phyloP scores from a whole-genome alignment of 1,284 basidiomycete genomes.

The Boletus hoseneyae region DNA sequence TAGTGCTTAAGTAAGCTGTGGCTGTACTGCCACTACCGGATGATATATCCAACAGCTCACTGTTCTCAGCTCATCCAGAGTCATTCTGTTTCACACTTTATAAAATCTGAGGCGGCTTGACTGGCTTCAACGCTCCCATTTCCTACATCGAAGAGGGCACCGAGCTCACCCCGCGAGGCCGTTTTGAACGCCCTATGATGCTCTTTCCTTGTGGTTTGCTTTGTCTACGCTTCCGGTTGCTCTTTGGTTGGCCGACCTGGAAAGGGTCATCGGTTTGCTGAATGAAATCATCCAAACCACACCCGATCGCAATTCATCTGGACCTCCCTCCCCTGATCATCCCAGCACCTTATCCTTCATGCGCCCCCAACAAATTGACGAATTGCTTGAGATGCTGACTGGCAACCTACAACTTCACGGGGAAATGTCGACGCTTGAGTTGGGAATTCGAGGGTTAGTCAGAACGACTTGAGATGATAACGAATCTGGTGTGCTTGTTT shows the following conservation, averaged over 20 bases:
- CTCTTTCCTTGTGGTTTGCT: background rate
- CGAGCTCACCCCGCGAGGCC: background rate
- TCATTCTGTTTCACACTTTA: background rate
- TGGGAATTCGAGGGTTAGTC: background rate
- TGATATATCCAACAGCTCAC: too few species aligned
- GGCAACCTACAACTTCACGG: too few species aligned
- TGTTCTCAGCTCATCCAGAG: background rate
- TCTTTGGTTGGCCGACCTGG: background rate
- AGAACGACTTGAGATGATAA: background rate
- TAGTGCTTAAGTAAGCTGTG: too few species aligned
- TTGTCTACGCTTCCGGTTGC: background rate
- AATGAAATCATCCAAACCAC: background rate
- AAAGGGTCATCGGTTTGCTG: background rate
- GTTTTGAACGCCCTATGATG: background rate
- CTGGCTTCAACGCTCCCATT: background rate
- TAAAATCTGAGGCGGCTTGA: background rate
- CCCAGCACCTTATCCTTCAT: background rate
- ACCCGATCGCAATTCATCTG: background rate
- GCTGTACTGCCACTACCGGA: too few species aligned
- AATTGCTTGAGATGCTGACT: background rate
- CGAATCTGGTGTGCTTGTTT: background rate
- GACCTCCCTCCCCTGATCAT: background rate
- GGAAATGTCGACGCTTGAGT: too few species aligned
- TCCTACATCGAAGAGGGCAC: background rate
- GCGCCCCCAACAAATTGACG: background rate